phyloP scores from a whole-genome alignment of 176 grass and related monocot genomes.

The Thinopyrum elongatum region DNA sequence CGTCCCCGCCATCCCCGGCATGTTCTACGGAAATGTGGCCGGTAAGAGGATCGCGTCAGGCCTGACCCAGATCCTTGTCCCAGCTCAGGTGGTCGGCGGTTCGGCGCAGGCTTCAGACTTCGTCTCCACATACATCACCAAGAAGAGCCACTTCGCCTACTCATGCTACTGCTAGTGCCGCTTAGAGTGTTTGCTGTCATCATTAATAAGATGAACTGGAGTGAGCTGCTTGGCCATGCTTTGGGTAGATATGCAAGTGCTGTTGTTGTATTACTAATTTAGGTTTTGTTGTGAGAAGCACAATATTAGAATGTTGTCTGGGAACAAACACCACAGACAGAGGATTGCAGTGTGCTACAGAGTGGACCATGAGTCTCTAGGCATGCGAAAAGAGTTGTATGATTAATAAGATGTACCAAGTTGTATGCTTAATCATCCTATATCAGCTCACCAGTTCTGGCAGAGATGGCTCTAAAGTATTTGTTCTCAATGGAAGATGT shows the following conservation, averaged over 20 bases:
- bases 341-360: background rate
- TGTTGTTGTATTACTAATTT: conserved; percentile 24
- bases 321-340: background rate
- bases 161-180: conserved; percentile 55
- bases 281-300: conserved; percentile 20
- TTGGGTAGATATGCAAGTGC: conserved; percentile 30
- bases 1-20: conserved; percentile 61
- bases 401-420: conserved; percentile 7
- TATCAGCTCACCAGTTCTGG: background rate
- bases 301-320: background rate
- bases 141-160: conserved; percentile 79
- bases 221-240: conserved; percentile 26
- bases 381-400: background rate
- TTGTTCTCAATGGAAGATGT: background rate
- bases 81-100: conserved; percentile 15
- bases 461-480: conserved; percentile 8
- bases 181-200: background rate
- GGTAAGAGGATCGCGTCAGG: conserved; percentile 76
- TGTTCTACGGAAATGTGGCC: conserved; percentile 84
- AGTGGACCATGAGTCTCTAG: background rate
- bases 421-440: background rate
- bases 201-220: conserved; percentile 31
- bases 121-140: conserved; percentile 59
- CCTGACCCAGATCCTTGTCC: conserved; percentile 66
- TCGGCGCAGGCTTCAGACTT: conserved; percentile 46